Percentiles rank a stretch among this genome's conserved stretches.
phyloP scores from a whole-genome alignment of 2,329 filamentous ascomycete genomes.

The Fusarium illudens region DNA sequence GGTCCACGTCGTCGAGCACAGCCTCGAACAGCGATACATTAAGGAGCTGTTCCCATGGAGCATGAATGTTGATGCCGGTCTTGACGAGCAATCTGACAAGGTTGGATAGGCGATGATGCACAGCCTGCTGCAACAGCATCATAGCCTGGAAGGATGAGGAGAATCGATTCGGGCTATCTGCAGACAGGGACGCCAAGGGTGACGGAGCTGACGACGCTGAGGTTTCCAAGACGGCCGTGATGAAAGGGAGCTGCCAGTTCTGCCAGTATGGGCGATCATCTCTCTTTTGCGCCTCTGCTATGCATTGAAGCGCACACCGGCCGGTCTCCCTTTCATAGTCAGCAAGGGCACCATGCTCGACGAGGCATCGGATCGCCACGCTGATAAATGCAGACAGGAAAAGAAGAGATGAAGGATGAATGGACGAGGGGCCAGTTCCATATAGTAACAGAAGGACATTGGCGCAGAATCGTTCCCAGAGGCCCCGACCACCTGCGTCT shows the following conservation, averaged over 20 bases:
- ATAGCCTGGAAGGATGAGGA: conserved; percentile 15
- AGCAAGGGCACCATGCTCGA: conserved; percentile 19
- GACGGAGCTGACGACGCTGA: background rate
- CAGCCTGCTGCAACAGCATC: conserved; percentile 15
- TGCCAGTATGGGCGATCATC: conserved; percentile 13
- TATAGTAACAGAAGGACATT: conserved; percentile 22
- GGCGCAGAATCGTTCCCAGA: conserved; percentile 42
- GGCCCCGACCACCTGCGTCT: conserved; percentile 25
- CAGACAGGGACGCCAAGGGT: background rate
- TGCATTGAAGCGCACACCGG: conserved; percentile 24
- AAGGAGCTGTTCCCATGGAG: background rate
- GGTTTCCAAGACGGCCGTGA: conserved; percentile 11
- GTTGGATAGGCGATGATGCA: conserved; percentile 3
- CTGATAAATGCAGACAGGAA: conserved; percentile 26
- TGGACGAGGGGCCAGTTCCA: background rate
- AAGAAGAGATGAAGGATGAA: conserved; percentile 11
- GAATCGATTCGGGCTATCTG: background rate
- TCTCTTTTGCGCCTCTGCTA: conserved; percentile 8
- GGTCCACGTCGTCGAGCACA: conserved; percentile 16
- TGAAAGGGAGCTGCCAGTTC: conserved; percentile 23
- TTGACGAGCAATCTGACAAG: conserved; percentile 21
- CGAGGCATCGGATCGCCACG: conserved; percentile 24
- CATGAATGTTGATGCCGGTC: conserved; percentile 20
- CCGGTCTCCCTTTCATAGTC: conserved; percentile 28
- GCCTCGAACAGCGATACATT: conserved; percentile 23